Conservation (phyloP, 2,329 filamentous ascomycete species). For the Apiospora malaysiana region DNA sequence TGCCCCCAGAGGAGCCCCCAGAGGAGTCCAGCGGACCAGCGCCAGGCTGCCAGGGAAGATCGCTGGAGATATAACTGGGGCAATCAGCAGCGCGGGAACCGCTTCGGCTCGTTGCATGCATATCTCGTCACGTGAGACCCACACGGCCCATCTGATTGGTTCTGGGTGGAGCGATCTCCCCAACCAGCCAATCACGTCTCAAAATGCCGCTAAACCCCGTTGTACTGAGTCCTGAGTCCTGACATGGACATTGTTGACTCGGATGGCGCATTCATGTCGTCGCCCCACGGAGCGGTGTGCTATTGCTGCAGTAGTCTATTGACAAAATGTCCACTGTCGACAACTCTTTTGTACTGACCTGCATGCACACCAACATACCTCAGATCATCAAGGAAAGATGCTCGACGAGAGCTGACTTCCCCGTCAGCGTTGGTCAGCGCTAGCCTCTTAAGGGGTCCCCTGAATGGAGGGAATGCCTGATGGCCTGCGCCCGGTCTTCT, state of each 20-base stretch:
- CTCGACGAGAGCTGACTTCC: neutral
- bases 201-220: neutral
- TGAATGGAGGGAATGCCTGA: neutral
- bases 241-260: neutral
- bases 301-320: slow-evolving; percentile 7
- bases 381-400: slow-evolving; percentile 3
- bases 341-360: neutral
- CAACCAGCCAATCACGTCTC: neutral
- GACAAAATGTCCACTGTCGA: neutral
- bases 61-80: slow-evolving; percentile 22
- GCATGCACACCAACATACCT: too few species aligned
- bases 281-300: slow-evolving; percentile 15
- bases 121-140: neutral
- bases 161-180: neutral
- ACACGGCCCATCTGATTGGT: slow-evolving; percentile 2
- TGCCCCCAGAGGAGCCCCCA: too few species aligned
- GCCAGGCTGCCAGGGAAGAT: slow-evolving; percentile 18
- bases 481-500: neutral
- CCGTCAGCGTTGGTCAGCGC: slow-evolving; percentile 12
- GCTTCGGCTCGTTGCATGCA: slow-evolving; percentile 24
- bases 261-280: slow-evolving; percentile 9
- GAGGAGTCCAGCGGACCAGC: neutral
- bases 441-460: neutral
- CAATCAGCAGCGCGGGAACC: slow-evolving; percentile 18
- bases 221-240: neutral